phyloP scores from a whole-genome alignment of 2,329 filamentous ascomycete genomes.

The Davidsoniella eucalypti region DNA sequence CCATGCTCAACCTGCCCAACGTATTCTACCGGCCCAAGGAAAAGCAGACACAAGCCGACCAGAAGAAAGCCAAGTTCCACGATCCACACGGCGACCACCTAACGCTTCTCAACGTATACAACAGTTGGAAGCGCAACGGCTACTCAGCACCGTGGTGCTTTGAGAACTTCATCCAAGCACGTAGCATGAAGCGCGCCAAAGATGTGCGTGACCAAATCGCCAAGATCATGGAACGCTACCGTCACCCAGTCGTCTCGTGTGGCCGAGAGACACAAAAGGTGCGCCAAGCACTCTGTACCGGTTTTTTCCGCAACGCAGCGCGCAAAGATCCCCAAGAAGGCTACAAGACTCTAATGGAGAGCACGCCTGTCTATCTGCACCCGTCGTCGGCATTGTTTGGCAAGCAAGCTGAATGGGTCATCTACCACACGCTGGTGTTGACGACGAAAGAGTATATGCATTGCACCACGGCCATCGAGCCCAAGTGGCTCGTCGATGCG shows the following conservation, averaged over 20 bases:
- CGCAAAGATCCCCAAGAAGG: conserved; percentile 93
- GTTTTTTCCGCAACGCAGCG: conserved; percentile 90
- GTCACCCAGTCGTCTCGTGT: conserved; percentile 66
- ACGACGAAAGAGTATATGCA: conserved; percentile 99
- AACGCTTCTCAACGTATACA: conserved; percentile 91
- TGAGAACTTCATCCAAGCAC: conserved; percentile 92
- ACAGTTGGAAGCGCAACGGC: conserved; percentile 78
- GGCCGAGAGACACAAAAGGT: conserved; percentile 77
- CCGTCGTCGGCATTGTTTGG: conserved; percentile 84
- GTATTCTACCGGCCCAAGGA: conserved; percentile 95
- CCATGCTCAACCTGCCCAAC: conserved; percentile 74
- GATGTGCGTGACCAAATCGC: conserved; percentile 86
- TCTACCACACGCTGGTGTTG: conserved; percentile 79
- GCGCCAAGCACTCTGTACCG: conserved; percentile 72
- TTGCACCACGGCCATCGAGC: conserved; percentile 80
- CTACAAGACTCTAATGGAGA: conserved; percentile 93
- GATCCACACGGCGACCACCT: conserved; percentile 89
- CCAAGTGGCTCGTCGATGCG: conserved; percentile 84
- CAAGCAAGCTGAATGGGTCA: conserved; percentile 90
- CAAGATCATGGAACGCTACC: conserved; percentile 86
- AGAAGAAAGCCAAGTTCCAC: conserved; percentile 96
- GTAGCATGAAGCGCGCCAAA: conserved; percentile 73
- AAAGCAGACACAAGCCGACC: conserved; percentile 88
- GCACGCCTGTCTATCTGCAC: conserved; percentile 88
- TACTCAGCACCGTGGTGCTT: conserved; percentile 86